Evolutionary conservation across 257 asterid genomes (phyloP).

Genomic region (Solanum dulcamara): DNA sequence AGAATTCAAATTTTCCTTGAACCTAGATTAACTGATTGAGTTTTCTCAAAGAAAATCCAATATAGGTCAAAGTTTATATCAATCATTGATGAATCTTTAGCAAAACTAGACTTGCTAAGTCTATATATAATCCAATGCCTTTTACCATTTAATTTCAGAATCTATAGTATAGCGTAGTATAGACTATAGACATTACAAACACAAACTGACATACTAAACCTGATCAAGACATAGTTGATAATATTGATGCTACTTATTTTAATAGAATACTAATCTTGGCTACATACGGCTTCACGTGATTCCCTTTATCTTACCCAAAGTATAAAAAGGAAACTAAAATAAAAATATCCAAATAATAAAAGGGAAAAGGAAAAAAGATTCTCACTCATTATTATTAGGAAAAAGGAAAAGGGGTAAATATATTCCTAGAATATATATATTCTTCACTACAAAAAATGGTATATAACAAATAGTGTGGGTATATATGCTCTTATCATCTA

Average conservation of each 20-base stretch:
- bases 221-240: not conserved
- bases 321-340: not conserved
- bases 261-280: not conserved
- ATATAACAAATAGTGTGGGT: too few species aligned
- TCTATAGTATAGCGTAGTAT: not conserved
- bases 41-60: too few species aligned
- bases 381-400: not conserved
- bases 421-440: too few species aligned
- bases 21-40: too few species aligned
- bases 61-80: not conserved
- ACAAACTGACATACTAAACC: not conserved
- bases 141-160: not conserved
- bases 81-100: not conserved
- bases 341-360: not conserved
- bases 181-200: not conserved
- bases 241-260: not conserved
- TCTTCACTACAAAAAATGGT: too few species aligned
- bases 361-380: not conserved
- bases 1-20: too few species aligned
- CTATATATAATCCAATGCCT: not conserved
- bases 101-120: not conserved
- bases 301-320: not conserved
- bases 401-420: not conserved
- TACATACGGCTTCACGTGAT: not conserved
- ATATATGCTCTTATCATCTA: too few species aligned